Conservation (phyloP, 2,329 filamentous ascomycete species). For the Hypoxylon sp. region DNA sequence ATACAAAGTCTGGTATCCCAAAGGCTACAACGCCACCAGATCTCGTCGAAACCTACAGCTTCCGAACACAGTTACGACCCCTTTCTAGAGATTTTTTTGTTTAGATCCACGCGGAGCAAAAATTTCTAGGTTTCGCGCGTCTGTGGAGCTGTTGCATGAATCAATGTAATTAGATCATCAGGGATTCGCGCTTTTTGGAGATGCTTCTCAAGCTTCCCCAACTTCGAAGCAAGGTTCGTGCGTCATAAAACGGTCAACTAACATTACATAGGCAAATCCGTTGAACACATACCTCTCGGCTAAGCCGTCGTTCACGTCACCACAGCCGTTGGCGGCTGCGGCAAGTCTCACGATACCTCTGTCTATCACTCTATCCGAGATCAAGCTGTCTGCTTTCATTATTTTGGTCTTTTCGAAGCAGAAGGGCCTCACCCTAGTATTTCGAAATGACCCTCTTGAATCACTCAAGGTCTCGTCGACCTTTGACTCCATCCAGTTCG, state of each 20-base stretch:
- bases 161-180: slow-evolving; percentile 54
- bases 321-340: slow-evolving; percentile 89
- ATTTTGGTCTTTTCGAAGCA: slow-evolving; percentile 98
- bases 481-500: slow-evolving; percentile 98
- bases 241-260: slow-evolving; percentile 66
- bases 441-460: slow-evolving; percentile 97
- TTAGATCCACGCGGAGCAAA: slow-evolving; percentile 36
- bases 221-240: slow-evolving; percentile 48
- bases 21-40: slow-evolving; percentile 17
- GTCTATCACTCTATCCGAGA: slow-evolving; percentile 95
- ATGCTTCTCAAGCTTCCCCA: slow-evolving; percentile 45
- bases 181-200: slow-evolving; percentile 51
- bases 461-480: slow-evolving; percentile 98
- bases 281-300: slow-evolving; percentile 95
- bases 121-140: slow-evolving; percentile 35
- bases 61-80: slow-evolving; percentile 19
- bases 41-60: slow-evolving; percentile 14
- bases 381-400: slow-evolving; percentile 96
- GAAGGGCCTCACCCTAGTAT: slow-evolving; percentile 96
- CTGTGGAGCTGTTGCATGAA: slow-evolving; percentile 57
- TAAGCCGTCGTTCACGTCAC: slow-evolving; percentile 92
- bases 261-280: slow-evolving; percentile 83
- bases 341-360: slow-evolving; percentile 97
- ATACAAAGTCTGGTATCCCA: slow-evolving; percentile 23
- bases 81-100: slow-evolving; percentile 31